Evolutionary conservation across 2,329 filamentous ascomycete species (phyloP).

Genomic region (Hypoxylon sp.): DNA sequence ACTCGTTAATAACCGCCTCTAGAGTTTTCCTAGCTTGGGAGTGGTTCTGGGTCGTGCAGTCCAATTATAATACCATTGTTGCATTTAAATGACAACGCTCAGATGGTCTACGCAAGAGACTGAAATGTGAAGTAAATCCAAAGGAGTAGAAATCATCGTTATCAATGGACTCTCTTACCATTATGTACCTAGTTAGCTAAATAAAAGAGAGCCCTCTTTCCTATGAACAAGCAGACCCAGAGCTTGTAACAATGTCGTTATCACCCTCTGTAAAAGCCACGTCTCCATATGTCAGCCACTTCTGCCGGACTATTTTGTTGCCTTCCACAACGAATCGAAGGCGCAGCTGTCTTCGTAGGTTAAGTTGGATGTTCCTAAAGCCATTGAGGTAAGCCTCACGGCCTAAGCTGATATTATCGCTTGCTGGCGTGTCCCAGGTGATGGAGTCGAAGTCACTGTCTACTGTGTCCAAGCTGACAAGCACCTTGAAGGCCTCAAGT

Average conservation of each 20-base stretch:
- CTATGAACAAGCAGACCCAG: background rate
- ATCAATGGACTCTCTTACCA: background rate
- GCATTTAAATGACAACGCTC: background rate
- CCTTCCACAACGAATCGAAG: background rate
- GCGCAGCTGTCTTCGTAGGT: background rate
- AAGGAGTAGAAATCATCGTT: background rate
- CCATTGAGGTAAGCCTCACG: too few species aligned
- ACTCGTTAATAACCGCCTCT: too few species aligned
- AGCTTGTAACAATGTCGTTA: background rate
- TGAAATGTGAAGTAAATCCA: background rate
- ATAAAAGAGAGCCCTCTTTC: background rate
- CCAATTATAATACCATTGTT: too few species aligned
- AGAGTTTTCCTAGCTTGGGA: too few species aligned
- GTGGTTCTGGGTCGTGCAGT: too few species aligned
- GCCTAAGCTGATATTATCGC: too few species aligned
- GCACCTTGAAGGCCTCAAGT: background rate
- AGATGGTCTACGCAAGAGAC: background rate
- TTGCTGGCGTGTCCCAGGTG: too few species aligned
- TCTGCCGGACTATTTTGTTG: background rate
- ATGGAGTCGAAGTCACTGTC: too few species aligned
- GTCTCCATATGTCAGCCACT: background rate
- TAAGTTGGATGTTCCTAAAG: background rate
- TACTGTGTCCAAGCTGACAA: background rate
- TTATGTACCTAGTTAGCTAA: background rate
- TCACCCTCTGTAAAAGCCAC: background rate